These are phyloP conservation scores for Pleurotus cornucopiae DNA, from an alignment of 768 basidiomycete genomes.

Conservation along the genomic window DNA sequence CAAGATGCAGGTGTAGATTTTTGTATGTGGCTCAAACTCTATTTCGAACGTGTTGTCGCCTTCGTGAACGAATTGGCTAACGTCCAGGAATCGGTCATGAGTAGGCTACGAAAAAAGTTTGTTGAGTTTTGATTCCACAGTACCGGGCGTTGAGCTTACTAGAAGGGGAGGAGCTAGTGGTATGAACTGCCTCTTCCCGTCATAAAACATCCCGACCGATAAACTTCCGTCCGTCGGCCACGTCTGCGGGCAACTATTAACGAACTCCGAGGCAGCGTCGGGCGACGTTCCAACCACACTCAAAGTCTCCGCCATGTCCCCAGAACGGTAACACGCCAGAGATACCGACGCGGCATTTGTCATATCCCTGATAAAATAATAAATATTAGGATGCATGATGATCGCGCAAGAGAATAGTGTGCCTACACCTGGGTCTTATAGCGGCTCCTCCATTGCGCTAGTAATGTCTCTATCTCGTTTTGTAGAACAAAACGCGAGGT, in stretches of 20 bases:
- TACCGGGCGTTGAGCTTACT: neutral
- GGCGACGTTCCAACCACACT: neutral
- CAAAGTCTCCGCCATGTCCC: neutral
- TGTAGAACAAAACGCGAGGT: neutral
- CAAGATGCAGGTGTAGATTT: neutral
- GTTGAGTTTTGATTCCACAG: neutral
- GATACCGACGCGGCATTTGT: neutral
- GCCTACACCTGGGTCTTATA: neutral
- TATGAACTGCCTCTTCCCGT: neutral
- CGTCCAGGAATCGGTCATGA: constrained; percentile 4
- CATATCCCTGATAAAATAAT: neutral
- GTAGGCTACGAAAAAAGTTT: neutral
- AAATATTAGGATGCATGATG: too few relatives aligned
- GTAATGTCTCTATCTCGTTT: neutral
- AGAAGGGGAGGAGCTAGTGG: constrained; percentile 1
- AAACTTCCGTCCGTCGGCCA: constrained; percentile 1
- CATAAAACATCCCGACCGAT: neutral
- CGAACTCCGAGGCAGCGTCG: neutral
- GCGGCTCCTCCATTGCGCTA: neutral
- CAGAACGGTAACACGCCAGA: neutral
- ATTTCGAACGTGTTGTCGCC: neutral
- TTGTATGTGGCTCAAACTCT: neutral
- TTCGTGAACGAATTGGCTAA: neutral
- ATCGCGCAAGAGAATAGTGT: neutral
- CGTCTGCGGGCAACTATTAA: neutral